These are phyloP conservation scores for Stropharia rugosoannulata DNA, from an alignment of 768 basidiomycete genomes.

Conservation along the genomic window DNA sequence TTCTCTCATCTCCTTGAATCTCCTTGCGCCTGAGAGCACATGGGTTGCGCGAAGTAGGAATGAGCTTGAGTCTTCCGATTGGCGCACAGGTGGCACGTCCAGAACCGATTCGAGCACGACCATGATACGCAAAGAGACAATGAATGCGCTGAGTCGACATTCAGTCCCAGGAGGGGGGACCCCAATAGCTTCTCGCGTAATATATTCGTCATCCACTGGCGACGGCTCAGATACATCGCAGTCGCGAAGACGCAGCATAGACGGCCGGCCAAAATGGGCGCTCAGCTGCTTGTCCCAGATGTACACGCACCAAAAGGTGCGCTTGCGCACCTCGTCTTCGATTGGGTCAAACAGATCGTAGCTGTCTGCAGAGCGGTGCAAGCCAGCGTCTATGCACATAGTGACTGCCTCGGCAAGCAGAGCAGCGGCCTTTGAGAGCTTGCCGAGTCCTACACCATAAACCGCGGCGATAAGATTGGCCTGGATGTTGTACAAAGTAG, in stretches of 20 bases:
- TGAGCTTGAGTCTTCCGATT: constrained; percentile 62
- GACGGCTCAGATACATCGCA: constrained; percentile 90
- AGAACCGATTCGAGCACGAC: constrained; percentile 88
- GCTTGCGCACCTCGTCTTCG: constrained; percentile 89
- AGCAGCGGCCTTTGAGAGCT: constrained; percentile 83
- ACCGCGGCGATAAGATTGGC: constrained; percentile 90
- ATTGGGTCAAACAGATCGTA: constrained; percentile 88
- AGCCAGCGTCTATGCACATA: constrained; percentile 83
- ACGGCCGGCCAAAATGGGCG: constrained; percentile 87
- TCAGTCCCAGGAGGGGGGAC: constrained; percentile 71
- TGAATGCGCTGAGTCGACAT: constrained; percentile 80
- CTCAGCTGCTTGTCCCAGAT: constrained; percentile 94
- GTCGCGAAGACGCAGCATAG: constrained; percentile 83
- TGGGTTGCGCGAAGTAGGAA: constrained; percentile 75
- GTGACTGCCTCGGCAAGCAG: constrained; percentile 86
- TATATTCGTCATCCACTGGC: constrained; percentile 86
- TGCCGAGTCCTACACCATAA: constrained; percentile 88
- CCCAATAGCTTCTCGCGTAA: constrained; percentile 69
- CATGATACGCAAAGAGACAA: constrained; percentile 74
- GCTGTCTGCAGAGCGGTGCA: constrained; percentile 84
- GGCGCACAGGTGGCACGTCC: constrained; percentile 73
- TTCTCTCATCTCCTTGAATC: constrained; percentile 68
- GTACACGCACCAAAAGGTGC: constrained; percentile 97
- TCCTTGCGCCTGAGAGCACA: constrained; percentile 60
- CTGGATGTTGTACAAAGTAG: constrained; percentile 90